Conservation (phyloP, 441 rosid genomes). For the Populus hybrid region DNA sequence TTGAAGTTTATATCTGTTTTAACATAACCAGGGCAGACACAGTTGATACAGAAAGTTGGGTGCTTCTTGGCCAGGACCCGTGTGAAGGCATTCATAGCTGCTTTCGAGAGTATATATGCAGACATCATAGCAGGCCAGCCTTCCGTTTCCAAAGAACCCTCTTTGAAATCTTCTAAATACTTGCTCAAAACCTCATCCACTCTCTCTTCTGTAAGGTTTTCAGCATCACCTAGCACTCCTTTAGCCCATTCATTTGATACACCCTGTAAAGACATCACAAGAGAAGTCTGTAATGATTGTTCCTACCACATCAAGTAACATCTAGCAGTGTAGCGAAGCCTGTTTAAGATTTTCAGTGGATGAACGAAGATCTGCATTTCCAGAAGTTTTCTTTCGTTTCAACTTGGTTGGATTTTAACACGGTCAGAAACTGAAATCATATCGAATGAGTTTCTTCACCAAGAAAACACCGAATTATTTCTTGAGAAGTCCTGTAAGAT, state of each 20-base stretch:
- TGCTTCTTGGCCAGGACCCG: neutral
- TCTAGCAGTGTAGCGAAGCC: neutral
- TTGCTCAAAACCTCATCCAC: neutral
- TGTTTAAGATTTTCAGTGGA: neutral
- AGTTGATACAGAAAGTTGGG: neutral
- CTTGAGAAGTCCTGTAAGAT: neutral
- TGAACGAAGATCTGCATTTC: neutral
- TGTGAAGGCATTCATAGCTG: neutral
- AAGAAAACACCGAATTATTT: too few relatives aligned
- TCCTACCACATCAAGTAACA: neutral
- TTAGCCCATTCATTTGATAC: neutral
- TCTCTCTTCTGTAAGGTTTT: neutral
- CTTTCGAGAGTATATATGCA: slow-evolving; percentile 1
- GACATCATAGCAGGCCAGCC: neutral
- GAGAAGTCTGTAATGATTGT: neutral
- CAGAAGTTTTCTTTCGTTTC: neutral
- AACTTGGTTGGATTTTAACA: neutral
- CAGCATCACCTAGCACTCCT: neutral
- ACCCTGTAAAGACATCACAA: neutral
- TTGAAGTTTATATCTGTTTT: neutral
- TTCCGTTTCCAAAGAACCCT: neutral
- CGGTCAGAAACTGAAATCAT: neutral
- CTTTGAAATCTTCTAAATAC: neutral
- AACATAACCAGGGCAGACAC: neutral
- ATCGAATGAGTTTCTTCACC: neutral